phyloP scores from a whole-genome alignment of 768 basidiomycete species.

The Tulasnella sp. region DNA sequence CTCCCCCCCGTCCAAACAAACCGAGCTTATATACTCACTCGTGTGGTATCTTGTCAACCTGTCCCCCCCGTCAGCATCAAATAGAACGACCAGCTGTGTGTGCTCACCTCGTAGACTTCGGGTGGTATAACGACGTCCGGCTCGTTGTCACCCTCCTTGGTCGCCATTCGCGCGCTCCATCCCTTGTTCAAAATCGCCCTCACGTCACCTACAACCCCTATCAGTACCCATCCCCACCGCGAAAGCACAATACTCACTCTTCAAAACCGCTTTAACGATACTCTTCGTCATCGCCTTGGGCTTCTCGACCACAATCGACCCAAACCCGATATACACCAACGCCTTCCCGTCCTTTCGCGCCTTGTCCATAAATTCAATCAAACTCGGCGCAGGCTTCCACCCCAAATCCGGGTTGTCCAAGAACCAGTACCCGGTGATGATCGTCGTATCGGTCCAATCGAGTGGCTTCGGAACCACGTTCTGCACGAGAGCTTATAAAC shows the following conservation, averaged over 20 bases:
- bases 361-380: constrained; percentile 43
- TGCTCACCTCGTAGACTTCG: constrained; percentile 36
- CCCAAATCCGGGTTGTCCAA: constrained; percentile 47
- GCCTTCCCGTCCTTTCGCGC: constrained; percentile 44
- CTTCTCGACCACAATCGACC: constrained; percentile 53
- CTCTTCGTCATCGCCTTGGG: constrained; percentile 41
- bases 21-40: too few species aligned
- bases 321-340: constrained; percentile 61
- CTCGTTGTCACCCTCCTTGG: constrained; percentile 28
- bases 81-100: not conserved
- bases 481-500: constrained; percentile 22
- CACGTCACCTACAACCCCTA: constrained; percentile 36
- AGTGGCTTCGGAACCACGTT: constrained; percentile 57
- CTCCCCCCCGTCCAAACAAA: too few species aligned
- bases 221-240: not conserved
- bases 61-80: constrained; percentile 16
- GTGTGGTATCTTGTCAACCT: constrained; percentile 55
- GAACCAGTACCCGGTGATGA: constrained; percentile 54
- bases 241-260: constrained; percentile 32
- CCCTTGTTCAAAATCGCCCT: constrained; percentile 57
- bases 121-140: constrained; percentile 38
- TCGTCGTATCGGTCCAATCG: constrained; percentile 51
- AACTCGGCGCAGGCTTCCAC: constrained; percentile 41
- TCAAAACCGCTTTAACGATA: constrained; percentile 48
- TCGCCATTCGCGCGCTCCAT: constrained; percentile 48